Evolutionary conservation across 2,329 filamentous ascomycete genomes (phyloP).

Genomic region (Cordyceps fumosorosea): DNA sequence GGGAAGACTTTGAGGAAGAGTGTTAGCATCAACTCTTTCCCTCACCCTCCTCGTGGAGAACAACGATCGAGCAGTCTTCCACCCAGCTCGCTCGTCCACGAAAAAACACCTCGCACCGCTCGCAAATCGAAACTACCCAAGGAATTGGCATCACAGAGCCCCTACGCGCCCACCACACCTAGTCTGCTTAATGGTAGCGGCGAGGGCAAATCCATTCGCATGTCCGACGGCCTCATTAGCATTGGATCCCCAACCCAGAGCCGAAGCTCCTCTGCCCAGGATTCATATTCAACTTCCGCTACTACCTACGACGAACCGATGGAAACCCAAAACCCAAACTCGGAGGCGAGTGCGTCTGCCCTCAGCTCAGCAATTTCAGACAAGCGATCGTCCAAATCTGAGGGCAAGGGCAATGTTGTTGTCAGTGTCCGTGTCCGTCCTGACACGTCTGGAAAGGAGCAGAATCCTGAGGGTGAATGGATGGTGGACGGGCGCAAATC

Average conservation of each 20-base stretch:
- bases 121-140: conserved; percentile 52
- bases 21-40: conserved; percentile 90
- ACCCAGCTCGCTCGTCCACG: conserved; percentile 51
- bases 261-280: conserved; percentile 84
- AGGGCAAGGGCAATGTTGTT: conserved; percentile 88
- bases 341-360: conserved; percentile 20
- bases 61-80: conserved; percentile 54
- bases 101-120: conserved; percentile 35
- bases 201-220: conserved; percentile 67
- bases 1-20: conserved; percentile 75
- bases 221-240: conserved; percentile 69
- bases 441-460: conserved; percentile 60
- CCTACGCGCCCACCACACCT: conserved; percentile 47
- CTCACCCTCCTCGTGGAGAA: conserved; percentile 72
- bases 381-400: conserved; percentile 49
- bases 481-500: conserved; percentile 80
- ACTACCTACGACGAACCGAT: conserved; percentile 79
- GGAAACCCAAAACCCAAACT: conserved; percentile 39
- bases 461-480: conserved; percentile 74
- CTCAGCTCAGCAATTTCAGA: conserved; percentile 27
- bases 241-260: conserved; percentile 80
- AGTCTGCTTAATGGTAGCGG: conserved; percentile 74
- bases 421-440: conserved; percentile 93
- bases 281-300: conserved; percentile 83
- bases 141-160: conserved; percentile 42